Conservation (phyloP, 2,329 filamentous ascomycete genomes). For the Lasiodiplodia hormozganensis region DNA sequence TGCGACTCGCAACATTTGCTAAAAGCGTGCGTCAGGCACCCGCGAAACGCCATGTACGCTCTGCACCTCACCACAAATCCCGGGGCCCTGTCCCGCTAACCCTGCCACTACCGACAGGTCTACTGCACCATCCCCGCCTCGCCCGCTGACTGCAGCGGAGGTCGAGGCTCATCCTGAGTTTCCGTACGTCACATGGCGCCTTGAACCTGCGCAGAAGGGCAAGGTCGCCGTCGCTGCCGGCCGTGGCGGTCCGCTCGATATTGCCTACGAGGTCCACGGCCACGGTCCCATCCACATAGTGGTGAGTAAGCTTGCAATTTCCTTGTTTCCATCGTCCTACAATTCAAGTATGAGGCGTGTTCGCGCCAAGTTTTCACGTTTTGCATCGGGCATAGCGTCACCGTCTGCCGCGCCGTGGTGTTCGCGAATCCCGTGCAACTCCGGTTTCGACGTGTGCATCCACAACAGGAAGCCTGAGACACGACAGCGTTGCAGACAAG, state of each 20-base stretch:
- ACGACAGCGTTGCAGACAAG: constrained; percentile 25
- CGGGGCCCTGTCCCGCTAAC: constrained; percentile 10
- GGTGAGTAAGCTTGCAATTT: constrained; percentile 59
- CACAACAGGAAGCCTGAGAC: constrained; percentile 22
- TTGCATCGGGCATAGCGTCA: constrained; percentile 6
- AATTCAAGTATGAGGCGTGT: constrained; percentile 21
- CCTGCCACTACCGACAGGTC: constrained; percentile 10
- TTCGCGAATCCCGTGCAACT: constrained; percentile 23
- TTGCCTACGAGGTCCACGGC: constrained; percentile 83
- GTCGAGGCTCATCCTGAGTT: constrained; percentile 71
- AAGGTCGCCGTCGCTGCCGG: constrained; percentile 69
- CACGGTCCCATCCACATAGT: constrained; percentile 73
- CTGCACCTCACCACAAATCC: constrained; percentile 4
- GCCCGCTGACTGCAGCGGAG: constrained; percentile 60
- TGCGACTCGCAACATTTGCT: constrained; percentile 15
- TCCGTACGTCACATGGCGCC: constrained; percentile 69
- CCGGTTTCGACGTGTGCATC: constrained; percentile 15
- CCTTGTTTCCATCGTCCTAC: constrained; percentile 21
- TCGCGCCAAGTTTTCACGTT: constrained; percentile 20
- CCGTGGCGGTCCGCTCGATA: constrained; percentile 76
- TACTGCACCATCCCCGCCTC: constrained; percentile 29
- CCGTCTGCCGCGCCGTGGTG: constrained; percentile 26
- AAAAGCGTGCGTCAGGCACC: constrained; percentile 14
- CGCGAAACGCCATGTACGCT: constrained; percentile 22
- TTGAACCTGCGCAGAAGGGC: constrained; percentile 70